Conservation (phyloP, 805 yeast genomes). For the Nakazawaea molendinolei region DNA sequence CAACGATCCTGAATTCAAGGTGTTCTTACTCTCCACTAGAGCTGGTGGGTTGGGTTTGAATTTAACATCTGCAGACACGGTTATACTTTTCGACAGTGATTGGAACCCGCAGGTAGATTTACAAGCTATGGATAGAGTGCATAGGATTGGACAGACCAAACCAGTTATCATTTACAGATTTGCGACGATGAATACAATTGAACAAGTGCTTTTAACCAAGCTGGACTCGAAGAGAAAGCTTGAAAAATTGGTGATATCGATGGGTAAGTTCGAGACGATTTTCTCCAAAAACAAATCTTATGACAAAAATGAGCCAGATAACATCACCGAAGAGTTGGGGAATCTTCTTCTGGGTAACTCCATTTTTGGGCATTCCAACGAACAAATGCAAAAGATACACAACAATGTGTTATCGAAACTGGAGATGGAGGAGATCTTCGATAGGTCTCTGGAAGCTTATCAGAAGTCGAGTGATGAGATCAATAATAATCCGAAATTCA, state of each 20-base stretch:
- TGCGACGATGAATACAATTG: conserved; percentile 72
- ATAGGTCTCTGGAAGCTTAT: conserved; percentile 41
- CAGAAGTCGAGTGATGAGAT: conserved; percentile 12
- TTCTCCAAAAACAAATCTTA: conserved; percentile 16
- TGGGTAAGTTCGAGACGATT: conserved; percentile 49
- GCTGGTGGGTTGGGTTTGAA: conserved; percentile 96
- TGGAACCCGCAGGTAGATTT: conserved; percentile 97
- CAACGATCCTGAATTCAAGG: conserved; percentile 26
- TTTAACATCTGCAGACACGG: conserved; percentile 82
- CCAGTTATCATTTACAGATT: conserved; percentile 82
- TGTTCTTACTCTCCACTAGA: conserved; percentile 80
- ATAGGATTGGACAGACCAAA: conserved; percentile 81
- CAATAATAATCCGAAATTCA: background rate
- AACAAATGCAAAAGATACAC: conserved; percentile 12
- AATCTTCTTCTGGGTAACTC: conserved; percentile 32
- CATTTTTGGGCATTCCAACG: conserved; percentile 16
- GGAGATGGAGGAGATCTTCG: conserved; percentile 45
- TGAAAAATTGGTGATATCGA: conserved; percentile 67
- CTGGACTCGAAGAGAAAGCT: conserved; percentile 77
- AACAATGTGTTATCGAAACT: conserved; percentile 1
- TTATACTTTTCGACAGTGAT: conserved; percentile 83
- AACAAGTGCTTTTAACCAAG: conserved; percentile 70
- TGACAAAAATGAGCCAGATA: conserved; percentile 15
- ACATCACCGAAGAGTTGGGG: conserved; percentile 33
- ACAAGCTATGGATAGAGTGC: conserved; percentile 95